These are phyloP conservation scores for Karstenula rhodostoma DNA, from an alignment of 2,329 filamentous ascomycete genomes.

Conservation along the genomic window DNA sequence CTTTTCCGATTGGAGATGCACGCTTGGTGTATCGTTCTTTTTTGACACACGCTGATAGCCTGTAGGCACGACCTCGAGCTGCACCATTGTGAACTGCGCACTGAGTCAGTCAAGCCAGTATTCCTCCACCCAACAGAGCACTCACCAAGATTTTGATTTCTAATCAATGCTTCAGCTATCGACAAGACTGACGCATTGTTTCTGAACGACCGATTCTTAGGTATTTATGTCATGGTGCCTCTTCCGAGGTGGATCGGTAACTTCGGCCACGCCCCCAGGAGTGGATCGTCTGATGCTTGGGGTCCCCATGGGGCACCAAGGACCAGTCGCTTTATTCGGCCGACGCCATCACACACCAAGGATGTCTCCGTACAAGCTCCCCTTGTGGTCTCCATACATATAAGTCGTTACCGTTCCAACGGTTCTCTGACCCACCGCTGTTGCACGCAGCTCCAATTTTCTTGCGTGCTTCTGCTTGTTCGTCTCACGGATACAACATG, in stretches of 20 bases:
- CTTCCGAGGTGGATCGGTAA: slow-evolving; percentile 25
- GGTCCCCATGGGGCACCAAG: slow-evolving; percentile 36
- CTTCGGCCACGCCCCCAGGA: slow-evolving; percentile 25
- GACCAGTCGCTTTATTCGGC: slow-evolving; percentile 11
- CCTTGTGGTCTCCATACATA: slow-evolving; percentile 4
- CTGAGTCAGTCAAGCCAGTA: neutral
- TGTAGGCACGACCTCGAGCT: slow-evolving; percentile 9
- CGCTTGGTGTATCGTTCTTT: neutral
- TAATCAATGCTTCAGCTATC: neutral
- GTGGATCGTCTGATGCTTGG: slow-evolving; percentile 14
- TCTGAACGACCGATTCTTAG: neutral
- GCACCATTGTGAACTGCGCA: slow-evolving; percentile 3
- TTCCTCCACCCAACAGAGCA: neutral
- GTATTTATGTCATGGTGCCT: slow-evolving; percentile 3
- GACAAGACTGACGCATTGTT: neutral
- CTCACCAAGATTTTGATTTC: neutral
- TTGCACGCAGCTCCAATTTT: slow-evolving; percentile 12
- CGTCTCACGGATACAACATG: slow-evolving; percentile 20
- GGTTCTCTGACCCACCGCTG: neutral
- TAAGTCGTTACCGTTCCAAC: slow-evolving; percentile 11
- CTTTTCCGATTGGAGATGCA: slow-evolving; percentile 23
- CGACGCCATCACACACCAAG: slow-evolving; percentile 9
- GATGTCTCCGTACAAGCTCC: neutral
- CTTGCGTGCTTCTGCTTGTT: neutral
- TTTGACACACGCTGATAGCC: neutral